Conservation (phyloP, 176 grass and related monocot genomes). For the Bothriochloa decipiens region DNA sequence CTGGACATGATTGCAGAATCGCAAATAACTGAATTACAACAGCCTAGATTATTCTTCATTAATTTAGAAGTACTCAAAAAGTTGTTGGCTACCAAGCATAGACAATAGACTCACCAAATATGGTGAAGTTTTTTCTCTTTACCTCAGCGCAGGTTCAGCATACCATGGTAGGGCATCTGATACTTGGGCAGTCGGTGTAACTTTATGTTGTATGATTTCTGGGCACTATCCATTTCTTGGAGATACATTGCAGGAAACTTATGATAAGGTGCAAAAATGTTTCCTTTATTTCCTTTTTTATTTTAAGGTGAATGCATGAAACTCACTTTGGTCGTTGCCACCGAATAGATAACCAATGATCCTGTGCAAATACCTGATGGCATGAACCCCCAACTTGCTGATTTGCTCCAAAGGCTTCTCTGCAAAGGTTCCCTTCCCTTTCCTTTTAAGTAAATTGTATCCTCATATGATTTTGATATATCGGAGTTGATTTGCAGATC, state of each 20-base stretch:
- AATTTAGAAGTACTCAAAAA: constrained; percentile 18
- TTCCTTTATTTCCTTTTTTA: neutral
- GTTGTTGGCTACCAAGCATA: constrained; percentile 11
- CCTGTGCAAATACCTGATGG: constrained; percentile 52
- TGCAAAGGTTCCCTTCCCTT: constrained; percentile 87
- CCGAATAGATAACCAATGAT: constrained; percentile 67
- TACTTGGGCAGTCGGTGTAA: constrained; percentile 84
- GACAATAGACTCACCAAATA: constrained; percentile 37
- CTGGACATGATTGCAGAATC: constrained; percentile 17
- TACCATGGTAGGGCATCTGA: constrained; percentile 77
- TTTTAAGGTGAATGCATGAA: constrained; percentile 27
- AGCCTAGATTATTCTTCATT: neutral
- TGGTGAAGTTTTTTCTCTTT: constrained; percentile 2
- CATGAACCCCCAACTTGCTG: constrained; percentile 63
- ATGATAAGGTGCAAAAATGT: constrained; percentile 65
- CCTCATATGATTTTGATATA: constrained; percentile 11
- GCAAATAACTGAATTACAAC: neutral
- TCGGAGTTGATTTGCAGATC: constrained; percentile 49
- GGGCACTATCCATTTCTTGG: constrained; percentile 89
- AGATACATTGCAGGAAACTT: constrained; percentile 78
- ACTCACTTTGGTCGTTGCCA: constrained; percentile 9
- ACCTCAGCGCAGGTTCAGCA: constrained; percentile 51
- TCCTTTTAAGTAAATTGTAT: neutral
- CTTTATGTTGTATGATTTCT: constrained; percentile 81
- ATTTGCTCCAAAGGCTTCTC: constrained; percentile 77